Evolutionary conservation across 495 filamentous ascomycete genomes (phyloP).

Genomic region (Hapsidospora chrysogenum): DNA sequence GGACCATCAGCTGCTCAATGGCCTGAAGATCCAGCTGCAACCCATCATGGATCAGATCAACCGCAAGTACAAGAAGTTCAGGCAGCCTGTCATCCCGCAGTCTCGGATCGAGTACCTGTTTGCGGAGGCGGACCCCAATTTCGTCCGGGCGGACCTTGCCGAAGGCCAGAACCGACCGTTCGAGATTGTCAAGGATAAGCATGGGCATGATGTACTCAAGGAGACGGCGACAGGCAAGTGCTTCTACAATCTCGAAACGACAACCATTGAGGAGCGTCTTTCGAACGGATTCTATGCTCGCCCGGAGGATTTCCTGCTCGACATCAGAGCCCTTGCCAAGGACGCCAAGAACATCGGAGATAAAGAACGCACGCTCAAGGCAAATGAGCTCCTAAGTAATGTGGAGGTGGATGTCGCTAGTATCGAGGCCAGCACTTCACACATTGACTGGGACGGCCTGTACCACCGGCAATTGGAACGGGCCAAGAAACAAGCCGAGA

Average conservation of each 20-base stretch:
- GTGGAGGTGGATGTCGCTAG: constrained; percentile 76
- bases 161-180: constrained; percentile 51
- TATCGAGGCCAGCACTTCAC: constrained; percentile 36
- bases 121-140: constrained; percentile 65
- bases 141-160: constrained; percentile 58
- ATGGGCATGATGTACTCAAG: constrained; percentile 53
- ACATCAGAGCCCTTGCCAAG: constrained; percentile 66
- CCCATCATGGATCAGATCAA: constrained; percentile 93
- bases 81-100: constrained; percentile 59
- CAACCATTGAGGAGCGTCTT: constrained; percentile 81
- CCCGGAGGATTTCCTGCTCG: constrained; percentile 69
- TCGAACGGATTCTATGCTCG: constrained; percentile 91
- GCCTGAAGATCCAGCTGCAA: constrained; percentile 74
- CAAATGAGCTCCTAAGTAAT: constrained; percentile 78
- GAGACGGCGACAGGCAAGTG: constrained; percentile 61
- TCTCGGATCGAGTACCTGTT: constrained; percentile 58
- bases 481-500: constrained; percentile 46
- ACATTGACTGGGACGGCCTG: constrained; percentile 30
- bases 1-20: constrained; percentile 65
- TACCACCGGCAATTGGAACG: constrained; percentile 60
- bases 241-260: constrained; percentile 88
- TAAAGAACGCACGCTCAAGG: constrained; percentile 59
- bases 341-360: constrained; percentile 66
- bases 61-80: constrained; percentile 66
- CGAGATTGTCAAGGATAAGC: constrained; percentile 54